Percentiles rank a stretch among this genome's conserved stretches.
Conservation (phyloP, 73 alveolate genomes). For the Stentor coeruleus region DNA sequence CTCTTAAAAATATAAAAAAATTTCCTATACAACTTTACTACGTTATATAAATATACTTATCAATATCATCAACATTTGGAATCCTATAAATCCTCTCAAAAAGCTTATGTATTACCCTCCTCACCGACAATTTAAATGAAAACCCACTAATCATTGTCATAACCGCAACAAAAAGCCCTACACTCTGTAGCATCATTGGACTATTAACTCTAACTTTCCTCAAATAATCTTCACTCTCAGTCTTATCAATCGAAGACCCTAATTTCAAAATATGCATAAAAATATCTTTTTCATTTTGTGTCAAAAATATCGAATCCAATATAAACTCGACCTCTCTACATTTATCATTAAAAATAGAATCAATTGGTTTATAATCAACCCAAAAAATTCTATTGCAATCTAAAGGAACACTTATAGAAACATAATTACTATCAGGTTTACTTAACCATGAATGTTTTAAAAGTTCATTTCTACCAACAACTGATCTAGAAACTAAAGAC, state of each 20-base stretch:
- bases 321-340: neutral
- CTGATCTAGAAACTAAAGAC: neutral
- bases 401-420: neutral
- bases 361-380: neutral
- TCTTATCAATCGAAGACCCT: neutral
- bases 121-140: neutral
- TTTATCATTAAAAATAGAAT: neutral
- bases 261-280: neutral
- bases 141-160: neutral
- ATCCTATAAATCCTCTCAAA: slow-evolving; percentile 18
- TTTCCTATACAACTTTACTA: too few species aligned
- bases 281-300: slow-evolving; percentile 18
- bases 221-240: slow-evolving; percentile 6
- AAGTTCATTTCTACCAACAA: slow-evolving; percentile 24
- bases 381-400: neutral
- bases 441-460: neutral
- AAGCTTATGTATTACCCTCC: slow-evolving; percentile 1
- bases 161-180: slow-evolving; percentile 7
- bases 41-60: too few species aligned
- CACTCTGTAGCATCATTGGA: neutral
- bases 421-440: neutral
- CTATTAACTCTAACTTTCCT: neutral
- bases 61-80: too few species aligned
- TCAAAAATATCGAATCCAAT: neutral
- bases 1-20: too few species aligned